Conservation (phyloP, 208 protist species). For the Jaenimonas drosophilae region DNA sequence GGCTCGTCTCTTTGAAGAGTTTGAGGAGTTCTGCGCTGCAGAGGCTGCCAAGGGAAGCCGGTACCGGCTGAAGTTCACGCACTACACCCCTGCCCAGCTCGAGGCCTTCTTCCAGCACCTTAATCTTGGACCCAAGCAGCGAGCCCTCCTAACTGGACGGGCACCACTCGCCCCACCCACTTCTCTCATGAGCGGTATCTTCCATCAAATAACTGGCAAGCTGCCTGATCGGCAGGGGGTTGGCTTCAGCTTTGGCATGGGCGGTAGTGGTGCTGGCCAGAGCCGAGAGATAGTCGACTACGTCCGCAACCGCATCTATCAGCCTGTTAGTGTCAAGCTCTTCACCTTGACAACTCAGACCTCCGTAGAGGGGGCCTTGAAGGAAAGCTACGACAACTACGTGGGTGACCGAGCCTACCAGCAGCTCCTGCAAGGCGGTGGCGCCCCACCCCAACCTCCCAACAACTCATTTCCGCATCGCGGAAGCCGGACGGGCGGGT, state of each 20-base stretch:
- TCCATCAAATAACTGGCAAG: slow-evolving; percentile 33
- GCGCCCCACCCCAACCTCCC: too few species aligned
- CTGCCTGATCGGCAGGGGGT: background rate
- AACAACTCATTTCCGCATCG: too few species aligned
- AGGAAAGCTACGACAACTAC: slow-evolving; percentile 57
- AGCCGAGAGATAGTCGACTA: background rate
- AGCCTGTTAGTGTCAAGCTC: slow-evolving; percentile 63
- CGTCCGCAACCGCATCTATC: background rate
- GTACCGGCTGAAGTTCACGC: slow-evolving; percentile 26
- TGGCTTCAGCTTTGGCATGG: background rate
- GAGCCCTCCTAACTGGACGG: slow-evolving; percentile 40
- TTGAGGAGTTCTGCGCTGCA: slow-evolving; percentile 24
- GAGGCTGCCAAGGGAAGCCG: slow-evolving; percentile 10
- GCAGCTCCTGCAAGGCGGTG: slow-evolving; percentile 12
- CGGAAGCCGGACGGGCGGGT: too few species aligned
- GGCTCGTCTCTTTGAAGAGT: slow-evolving; percentile 35
- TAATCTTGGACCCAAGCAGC: slow-evolving; percentile 25
- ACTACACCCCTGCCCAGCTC: slow-evolving; percentile 54
- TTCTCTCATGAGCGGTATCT: slow-evolving; percentile 56
- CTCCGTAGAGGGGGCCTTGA: slow-evolving; percentile 37
- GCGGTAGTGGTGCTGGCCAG: background rate
- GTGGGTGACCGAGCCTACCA: slow-evolving; percentile 53
- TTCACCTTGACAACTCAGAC: slow-evolving; percentile 71
- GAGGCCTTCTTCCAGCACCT: slow-evolving; percentile 63
- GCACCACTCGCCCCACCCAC: slow-evolving; percentile 49